phyloP scores from a whole-genome alignment of 495 filamentous ascomycete species.

The Hypoxylon fuscum region DNA sequence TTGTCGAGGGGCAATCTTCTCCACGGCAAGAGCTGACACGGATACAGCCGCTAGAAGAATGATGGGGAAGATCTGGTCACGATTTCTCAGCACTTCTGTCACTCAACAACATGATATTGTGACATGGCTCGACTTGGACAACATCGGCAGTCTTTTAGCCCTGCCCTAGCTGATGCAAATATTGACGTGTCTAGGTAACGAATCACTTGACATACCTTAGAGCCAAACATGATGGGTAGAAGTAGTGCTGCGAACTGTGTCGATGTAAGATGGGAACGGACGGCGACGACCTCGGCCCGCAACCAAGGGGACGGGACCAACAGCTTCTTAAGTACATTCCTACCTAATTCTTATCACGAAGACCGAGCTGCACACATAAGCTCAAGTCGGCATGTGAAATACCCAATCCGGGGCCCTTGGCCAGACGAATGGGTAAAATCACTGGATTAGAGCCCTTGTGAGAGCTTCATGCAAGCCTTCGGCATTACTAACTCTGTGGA shows the following conservation, averaged over 20 bases:
- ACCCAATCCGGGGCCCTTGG: constrained; percentile 20
- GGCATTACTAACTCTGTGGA: constrained; percentile 22
- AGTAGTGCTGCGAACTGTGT: neutral
- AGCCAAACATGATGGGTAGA: constrained; percentile 39
- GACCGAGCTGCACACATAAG: constrained; percentile 5
- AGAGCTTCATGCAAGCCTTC: constrained; percentile 14
- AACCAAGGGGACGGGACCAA: neutral
- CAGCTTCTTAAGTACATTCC: neutral
- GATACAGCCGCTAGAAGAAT: constrained; percentile 43
- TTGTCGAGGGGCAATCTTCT: constrained; percentile 28
- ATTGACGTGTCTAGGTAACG: neutral
- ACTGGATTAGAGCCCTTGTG: constrained; percentile 22
- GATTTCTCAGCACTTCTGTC: neutral
- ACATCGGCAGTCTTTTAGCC: too few species aligned
- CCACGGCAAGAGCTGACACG: constrained; percentile 46
- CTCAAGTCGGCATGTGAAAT: constrained; percentile 23
- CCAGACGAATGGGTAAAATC: constrained; percentile 17
- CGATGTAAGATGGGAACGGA: neutral
- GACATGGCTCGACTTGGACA: neutral
- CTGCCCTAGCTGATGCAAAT: too few species aligned
- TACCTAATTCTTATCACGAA: constrained; percentile 13
- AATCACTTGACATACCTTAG: constrained; percentile 35
- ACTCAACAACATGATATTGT: neutral
- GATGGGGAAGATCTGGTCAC: constrained; percentile 43
- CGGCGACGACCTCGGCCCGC: constrained; percentile 1